Percentiles rank a stretch among this genome's conserved stretches.
Evolutionary conservation across 108 stramenopile genomes (phyloP).

Genomic region (Conticribra guillardii): DNA sequence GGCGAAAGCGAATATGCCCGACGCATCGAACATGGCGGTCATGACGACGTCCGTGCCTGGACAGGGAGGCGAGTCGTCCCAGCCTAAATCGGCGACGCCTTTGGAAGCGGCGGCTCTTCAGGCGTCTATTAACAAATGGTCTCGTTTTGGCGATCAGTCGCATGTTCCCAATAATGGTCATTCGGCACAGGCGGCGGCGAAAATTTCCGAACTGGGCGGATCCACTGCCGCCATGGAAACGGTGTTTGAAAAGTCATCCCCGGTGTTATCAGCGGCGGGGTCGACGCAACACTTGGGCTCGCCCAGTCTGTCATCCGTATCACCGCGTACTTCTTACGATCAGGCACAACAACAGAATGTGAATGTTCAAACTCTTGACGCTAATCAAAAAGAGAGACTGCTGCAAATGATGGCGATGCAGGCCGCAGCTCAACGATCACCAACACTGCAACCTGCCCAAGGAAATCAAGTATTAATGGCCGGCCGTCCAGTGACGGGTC

Average conservation of each 20-base stretch:
- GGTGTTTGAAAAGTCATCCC: not conserved
- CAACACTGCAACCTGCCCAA: not conserved
- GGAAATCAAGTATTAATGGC: not conserved
- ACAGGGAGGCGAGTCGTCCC: not conserved
- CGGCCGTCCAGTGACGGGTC: not conserved
- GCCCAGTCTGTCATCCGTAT: too few species aligned
- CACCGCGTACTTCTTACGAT: too few species aligned
- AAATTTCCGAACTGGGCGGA: not conserved
- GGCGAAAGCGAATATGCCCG: not conserved
- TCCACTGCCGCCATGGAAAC: not conserved
- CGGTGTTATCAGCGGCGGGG: not conserved
- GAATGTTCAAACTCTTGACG: too few species aligned
- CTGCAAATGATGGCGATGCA: too few species aligned
- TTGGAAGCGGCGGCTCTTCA: conserved; percentile 23
- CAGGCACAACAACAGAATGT: too few species aligned
- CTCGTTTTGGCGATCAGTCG: not conserved
- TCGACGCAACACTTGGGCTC: not conserved
- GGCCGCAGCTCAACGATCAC: not conserved
- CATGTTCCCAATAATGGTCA: not conserved
- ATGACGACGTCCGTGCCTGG: not conserved
- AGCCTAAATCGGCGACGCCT: conserved; percentile 1
- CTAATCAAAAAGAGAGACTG: too few species aligned
- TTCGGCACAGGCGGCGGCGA: not conserved
- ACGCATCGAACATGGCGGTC: not conserved
- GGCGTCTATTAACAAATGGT: conserved; percentile 42